Base-by-base conservation (phyloP, 2,329 filamentous ascomycete species). In the Fusarium anguioides region DNA sequence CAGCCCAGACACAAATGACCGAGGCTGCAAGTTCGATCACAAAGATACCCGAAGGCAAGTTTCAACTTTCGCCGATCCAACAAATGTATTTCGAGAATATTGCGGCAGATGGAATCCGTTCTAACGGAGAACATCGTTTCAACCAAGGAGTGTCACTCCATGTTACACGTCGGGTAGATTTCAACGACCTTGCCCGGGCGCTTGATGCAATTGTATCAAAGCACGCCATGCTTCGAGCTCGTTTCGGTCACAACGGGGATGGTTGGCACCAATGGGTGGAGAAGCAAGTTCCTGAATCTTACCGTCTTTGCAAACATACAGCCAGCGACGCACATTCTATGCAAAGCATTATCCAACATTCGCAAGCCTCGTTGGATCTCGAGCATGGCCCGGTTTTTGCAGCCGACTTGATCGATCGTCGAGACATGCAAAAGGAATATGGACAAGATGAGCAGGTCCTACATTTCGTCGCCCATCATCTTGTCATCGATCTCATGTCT, bases 351-450 rank as follows among this genome's bases (percentile, higher is more conserved):
- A 39, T 49, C 18, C 12, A 29, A 14, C 20, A 49, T 6, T 49
- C 46, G n/a, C 46, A 49, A 23, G 24, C 33, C n/a, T 21, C 35
- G 21, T 23, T 49, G n/a, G 10, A 49, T 27, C 23, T 49, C 10
- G 46, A 49, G 46, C 33, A 49, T 49, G 46, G 46, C 23, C 46
- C 46, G n/a, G 46, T 49, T 18, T 49, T 49, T 39, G 46, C 46
- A 29, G 24, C 29, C 18, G 46, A 49, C 33, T 29, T 49, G 10
- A 21, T 49, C 14, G 45, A 48, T 35, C 24, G 45, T 15, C 31
- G 36, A 48, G 46, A 49, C 14, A 49, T n/a, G n/a, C n/a, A n/a
- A n/a, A n/a, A n/a, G n/a, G n/a, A n/a, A n/a, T n/a, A n/a, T n/a
- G n/a, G 33, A 5, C 33, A 49, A 10, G 46, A 26, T 7, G 21